A percentile compares a stretch with the other conserved stretches of the same genome.
Evolutionary conservation across 306 rosid species (phyloP).

Genomic region (Dryas octopetala): DNA sequence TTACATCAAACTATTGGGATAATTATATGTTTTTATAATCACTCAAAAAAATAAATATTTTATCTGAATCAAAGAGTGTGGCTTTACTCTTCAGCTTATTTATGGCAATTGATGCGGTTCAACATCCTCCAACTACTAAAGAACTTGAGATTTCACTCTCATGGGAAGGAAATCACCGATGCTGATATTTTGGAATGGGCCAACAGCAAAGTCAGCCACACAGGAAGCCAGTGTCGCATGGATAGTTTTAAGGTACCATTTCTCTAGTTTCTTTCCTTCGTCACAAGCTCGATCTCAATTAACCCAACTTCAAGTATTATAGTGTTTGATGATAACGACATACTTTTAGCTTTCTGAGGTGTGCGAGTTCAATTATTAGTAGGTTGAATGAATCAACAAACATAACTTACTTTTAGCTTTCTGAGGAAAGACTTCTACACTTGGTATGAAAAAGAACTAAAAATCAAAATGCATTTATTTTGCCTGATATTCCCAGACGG

Average conservation of each 20-base stretch:
- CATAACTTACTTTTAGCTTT: no score
- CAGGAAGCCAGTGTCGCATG: slow-evolving; percentile 77
- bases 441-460: not conserved
- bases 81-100: slow-evolving; percentile 60
- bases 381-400: not conserved
- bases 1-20: not conserved
- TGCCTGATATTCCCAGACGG: not conserved
- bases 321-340: not conserved
- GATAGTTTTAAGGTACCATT: slow-evolving; percentile 73
- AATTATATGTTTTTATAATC: not conserved
- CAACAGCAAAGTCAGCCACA: slow-evolving; percentile 67
- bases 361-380: not conserved
- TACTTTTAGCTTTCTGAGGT: not conserved
- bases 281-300: not conserved
- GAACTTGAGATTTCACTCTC: slow-evolving; percentile 90
- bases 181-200: slow-evolving; percentile 96
- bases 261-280: not conserved
- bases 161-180: slow-evolving; percentile 87
- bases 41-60: not conserved
- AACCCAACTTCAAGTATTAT: not conserved
- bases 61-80: slow-evolving; percentile 17
- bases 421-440: not conserved
- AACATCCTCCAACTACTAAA: slow-evolving; percentile 85
- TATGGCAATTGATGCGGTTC: slow-evolving; percentile 97
- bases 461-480: not conserved